Conservation (phyloP, 768 basidiomycete species). For the Crucibulum laeve region DNA sequence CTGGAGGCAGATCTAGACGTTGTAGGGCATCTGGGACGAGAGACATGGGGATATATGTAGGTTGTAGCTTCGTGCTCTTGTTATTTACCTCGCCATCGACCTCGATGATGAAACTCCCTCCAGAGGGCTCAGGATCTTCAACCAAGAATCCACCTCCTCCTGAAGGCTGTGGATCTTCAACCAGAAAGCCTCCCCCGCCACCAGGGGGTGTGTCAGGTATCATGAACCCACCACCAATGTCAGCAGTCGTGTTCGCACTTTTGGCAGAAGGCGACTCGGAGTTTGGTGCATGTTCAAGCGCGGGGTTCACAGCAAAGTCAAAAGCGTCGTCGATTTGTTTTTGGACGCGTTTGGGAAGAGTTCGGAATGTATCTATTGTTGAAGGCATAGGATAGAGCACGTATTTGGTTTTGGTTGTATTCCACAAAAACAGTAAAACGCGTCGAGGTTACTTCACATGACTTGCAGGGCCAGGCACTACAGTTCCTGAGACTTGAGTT, state of each 20-base stretch:
- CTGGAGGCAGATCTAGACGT: slow-evolving; percentile 58
- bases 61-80: background rate
- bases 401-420: too few relatives aligned
- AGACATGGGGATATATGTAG: slow-evolving; percentile 45
- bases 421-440: too few relatives aligned
- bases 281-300: slow-evolving; percentile 10
- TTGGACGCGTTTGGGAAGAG: slow-evolving; percentile 37
- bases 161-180: slow-evolving; percentile 1
- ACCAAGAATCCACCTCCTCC: slow-evolving; percentile 27
- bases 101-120: slow-evolving; percentile 26
- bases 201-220: background rate
- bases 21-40: slow-evolving; percentile 60
- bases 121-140: slow-evolving; percentile 6
- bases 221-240: background rate
- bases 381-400: background rate
- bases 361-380: slow-evolving; percentile 22
- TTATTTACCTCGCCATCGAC: slow-evolving; percentile 13
- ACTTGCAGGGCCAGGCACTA: too few relatives aligned
- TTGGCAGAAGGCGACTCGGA: slow-evolving; percentile 4
- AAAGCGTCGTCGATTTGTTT: slow-evolving; percentile 51
- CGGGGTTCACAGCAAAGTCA: slow-evolving; percentile 19
- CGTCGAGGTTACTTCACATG: too few relatives aligned
- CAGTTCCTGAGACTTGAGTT: too few relatives aligned
- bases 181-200: slow-evolving; percentile 15
- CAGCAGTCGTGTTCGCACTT: background rate